These are phyloP conservation scores for Monoraphidium neglectum DNA, from an alignment of 139 green algal species.

Conservation along the genomic window DNA sequence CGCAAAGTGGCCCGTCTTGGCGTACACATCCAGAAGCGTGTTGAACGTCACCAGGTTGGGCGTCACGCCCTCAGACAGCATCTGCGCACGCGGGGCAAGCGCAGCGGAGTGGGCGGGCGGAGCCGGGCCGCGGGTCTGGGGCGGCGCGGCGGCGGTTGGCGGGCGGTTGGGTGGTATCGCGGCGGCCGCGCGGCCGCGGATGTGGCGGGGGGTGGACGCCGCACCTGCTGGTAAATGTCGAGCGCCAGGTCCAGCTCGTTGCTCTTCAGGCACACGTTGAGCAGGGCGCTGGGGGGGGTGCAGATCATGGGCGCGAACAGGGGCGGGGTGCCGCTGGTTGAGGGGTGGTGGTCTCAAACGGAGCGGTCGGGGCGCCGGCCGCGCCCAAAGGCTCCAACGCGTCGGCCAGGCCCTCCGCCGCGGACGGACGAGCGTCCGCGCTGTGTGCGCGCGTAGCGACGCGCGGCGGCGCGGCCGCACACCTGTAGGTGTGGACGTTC, in stretches of 20 bases:
- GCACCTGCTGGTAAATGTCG: constrained; percentile 50
- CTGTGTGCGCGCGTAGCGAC: too few relatives aligned
- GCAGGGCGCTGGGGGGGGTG: constrained; percentile 79
- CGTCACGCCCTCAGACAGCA: constrained; percentile 52
- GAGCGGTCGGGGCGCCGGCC: too few relatives aligned
- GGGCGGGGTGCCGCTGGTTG: too few relatives aligned
- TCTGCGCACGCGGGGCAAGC: constrained; percentile 68
- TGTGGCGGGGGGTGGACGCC: too few relatives aligned
- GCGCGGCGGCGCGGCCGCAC: too few relatives aligned
- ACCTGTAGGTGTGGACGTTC: constrained; percentile 88
- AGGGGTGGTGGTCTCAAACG: too few relatives aligned
- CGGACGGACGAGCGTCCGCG: too few relatives aligned
- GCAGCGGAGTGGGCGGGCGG: constrained; percentile 54
- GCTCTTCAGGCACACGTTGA: constrained; percentile 82
- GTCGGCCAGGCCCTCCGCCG: too few relatives aligned
- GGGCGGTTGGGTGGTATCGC: too few relatives aligned
- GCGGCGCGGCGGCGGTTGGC: constrained; percentile 13
- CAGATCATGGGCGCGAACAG: too few relatives aligned
- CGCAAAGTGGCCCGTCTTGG: constrained; percentile 76
- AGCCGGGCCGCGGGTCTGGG: constrained; percentile 55
- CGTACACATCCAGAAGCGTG: constrained; percentile 69
- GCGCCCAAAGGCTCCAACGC: too few relatives aligned
- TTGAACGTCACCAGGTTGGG: constrained; percentile 70
- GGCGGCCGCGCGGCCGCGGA: too few relatives aligned
- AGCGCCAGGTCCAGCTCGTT: constrained; percentile 59